phyloP scores from a whole-genome alignment of 2,329 filamentous ascomycete species.

The Tolypocladium amazonense region DNA sequence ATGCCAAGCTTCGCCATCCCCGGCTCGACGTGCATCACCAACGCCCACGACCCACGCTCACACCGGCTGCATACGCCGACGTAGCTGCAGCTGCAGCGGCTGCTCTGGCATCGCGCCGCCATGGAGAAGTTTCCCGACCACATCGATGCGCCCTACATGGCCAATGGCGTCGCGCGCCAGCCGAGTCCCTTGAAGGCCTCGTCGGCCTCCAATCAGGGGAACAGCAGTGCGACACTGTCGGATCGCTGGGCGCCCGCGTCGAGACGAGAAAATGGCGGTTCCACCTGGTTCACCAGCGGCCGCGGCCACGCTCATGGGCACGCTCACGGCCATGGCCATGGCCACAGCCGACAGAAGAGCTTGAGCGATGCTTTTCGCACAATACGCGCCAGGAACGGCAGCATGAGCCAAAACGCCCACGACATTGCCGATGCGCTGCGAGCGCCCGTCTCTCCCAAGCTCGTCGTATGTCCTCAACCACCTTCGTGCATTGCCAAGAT shows the following conservation, averaged over 20 bases:
- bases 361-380: constrained; percentile 78
- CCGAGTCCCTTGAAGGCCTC: constrained; percentile 16
- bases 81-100: not conserved
- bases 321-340: constrained; percentile 42
- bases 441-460: constrained; percentile 77
- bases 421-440: constrained; percentile 86
- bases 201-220: constrained; percentile 12
- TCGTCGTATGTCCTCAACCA: constrained; percentile 54
- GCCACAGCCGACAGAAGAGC: constrained; percentile 72
- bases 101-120: constrained; percentile 2
- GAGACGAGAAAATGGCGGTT: constrained; percentile 11
- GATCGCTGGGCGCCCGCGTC: constrained; percentile 17
- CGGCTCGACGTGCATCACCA: not conserved
- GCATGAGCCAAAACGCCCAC: constrained; percentile 84
- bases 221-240: constrained; percentile 15
- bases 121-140: constrained; percentile 51
- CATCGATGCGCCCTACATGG: constrained; percentile 29
- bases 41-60: not conserved
- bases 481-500: not conserved
- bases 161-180: constrained; percentile 14
- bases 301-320: constrained; percentile 50
- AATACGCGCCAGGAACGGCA: constrained; percentile 70
- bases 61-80: not conserved
- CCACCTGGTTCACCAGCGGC: constrained; percentile 17
- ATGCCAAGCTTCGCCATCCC: not conserved